A percentile compares a stretch with the other conserved stretches of the same genome.
These are phyloP conservation scores for Kwoniella newhampshirensis DNA, from an alignment of 768 basidiomycete genomes.

Conservation along the genomic window DNA sequence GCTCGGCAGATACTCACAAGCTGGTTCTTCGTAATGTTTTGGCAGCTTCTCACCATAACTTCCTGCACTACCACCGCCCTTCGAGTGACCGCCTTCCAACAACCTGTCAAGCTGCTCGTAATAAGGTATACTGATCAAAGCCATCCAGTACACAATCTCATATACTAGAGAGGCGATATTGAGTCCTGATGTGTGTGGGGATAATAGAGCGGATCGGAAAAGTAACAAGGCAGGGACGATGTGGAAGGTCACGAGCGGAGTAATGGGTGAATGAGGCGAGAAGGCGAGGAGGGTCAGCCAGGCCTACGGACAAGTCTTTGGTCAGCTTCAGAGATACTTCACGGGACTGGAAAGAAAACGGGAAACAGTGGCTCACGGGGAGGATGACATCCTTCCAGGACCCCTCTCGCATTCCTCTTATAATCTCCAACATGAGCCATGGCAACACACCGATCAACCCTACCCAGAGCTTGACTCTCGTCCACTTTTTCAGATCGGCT, in stretches of 20 bases:
- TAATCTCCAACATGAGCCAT: slow-evolving; percentile 31
- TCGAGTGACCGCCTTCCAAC: slow-evolving; percentile 31
- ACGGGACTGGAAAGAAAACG: too few species aligned
- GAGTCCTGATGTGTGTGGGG: slow-evolving; percentile 11
- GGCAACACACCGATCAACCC: slow-evolving; percentile 27
- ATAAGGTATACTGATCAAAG: slow-evolving; percentile 44
- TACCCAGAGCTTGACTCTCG: slow-evolving; percentile 20
- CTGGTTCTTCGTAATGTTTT: slow-evolving; percentile 43
- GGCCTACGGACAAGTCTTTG: too few species aligned
- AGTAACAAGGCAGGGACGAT: slow-evolving; percentile 38
- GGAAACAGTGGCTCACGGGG: slow-evolving; percentile 41
- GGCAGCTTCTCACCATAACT: slow-evolving; percentile 32
- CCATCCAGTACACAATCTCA: slow-evolving; percentile 36
- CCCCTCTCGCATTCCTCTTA: slow-evolving; percentile 8
- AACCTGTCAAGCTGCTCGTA: slow-evolving; percentile 34
- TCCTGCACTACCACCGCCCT: slow-evolving; percentile 40
- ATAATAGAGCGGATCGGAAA: slow-evolving; percentile 23
- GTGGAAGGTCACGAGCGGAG: slow-evolving; percentile 30
- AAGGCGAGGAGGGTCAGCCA: slow-evolving; percentile 30
- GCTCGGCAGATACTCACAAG: slow-evolving; percentile 25
- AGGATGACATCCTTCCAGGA: slow-evolving; percentile 27
- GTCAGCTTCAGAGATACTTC: too few species aligned
- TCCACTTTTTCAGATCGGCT: slow-evolving; percentile 19
- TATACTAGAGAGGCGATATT: slow-evolving; percentile 24
- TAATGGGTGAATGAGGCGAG: slow-evolving; percentile 22